Base-by-base conservation (phyloP, 306 rosid species). In the Malus domestica region DNA sequence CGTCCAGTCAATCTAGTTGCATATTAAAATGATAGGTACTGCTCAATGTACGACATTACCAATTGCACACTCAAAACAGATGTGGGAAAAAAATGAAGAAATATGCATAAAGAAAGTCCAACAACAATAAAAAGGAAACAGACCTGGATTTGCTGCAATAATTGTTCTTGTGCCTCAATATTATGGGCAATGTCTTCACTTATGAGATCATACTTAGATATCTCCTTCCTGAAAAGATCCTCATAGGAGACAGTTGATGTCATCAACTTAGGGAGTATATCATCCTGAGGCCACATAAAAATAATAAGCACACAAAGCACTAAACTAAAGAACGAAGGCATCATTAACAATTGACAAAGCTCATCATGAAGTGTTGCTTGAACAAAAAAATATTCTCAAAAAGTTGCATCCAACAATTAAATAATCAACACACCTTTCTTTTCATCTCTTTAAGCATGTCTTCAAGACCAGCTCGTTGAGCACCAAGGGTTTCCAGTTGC, bases 391-490 rank as follows among this genome's bases (percentile, higher is more conserved):
- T 22, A 2, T 59, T 38, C 57, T 27, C 20, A 40, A 59, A 49
- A 42, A 40, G 12, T 64, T 16, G 68, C 44, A 63, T 30, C 29
- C 76, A 15, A 73, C 13, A 16, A 63, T 59, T 25, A 68, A 35
- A 82, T 22, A 22, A n/a, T 52, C 30, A 75, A 49, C 75, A 16
- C 71, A 90, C 98, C 98, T 95, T 95, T 80, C 99, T 90, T 87
- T 93, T 95, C 99, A 95, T 95, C 83, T 95, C 99, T 83, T 93
- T 95, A 61, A 95, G 96, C 99, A 95, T 95, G 86, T 95, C 99
- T 88, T 95, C 99, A 40, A 95, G 99, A 79, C 92, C 99, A 84
- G 99, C 99, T 73, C 99, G 88, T 83, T 95, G 98, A 74, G 99
- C 93, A 86, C 98, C 99, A 32, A 95, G 97, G 35, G 87, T 95